Conservation (phyloP, 768 basidiomycete species). For the Boletus bicolor region DNA sequence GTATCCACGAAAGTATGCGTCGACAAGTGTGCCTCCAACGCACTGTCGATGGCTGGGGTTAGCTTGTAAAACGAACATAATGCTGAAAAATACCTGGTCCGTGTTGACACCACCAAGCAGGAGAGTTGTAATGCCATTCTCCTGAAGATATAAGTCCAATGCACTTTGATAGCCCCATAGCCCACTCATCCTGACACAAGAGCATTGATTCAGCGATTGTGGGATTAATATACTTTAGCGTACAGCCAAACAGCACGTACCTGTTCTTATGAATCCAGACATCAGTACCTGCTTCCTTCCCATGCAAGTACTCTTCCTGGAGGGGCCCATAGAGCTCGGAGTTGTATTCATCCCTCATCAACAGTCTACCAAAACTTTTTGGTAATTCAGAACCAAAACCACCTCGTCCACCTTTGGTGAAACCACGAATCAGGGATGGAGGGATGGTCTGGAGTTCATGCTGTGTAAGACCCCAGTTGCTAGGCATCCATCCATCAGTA, state of each 20-base stretch:
- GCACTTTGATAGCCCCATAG: slow-evolving; percentile 64
- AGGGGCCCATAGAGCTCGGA: slow-evolving; percentile 63
- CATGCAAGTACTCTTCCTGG: slow-evolving; percentile 51
- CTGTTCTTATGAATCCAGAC: slow-evolving; percentile 74
- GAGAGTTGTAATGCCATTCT: slow-evolving; percentile 59
- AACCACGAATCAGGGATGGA: slow-evolving; percentile 55
- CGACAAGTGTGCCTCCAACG: slow-evolving; percentile 59
- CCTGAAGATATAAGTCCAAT: slow-evolving; percentile 58
- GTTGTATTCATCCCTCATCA: slow-evolving; percentile 58
- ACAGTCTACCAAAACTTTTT: slow-evolving; percentile 49
- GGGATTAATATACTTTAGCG: not conserved
- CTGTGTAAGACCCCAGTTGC: slow-evolving; percentile 71
- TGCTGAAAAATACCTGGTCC: slow-evolving; percentile 46
- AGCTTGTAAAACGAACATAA: not conserved
- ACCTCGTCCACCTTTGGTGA: slow-evolving; percentile 44
- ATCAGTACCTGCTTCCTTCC: slow-evolving; percentile 54
- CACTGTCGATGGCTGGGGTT: slow-evolving; percentile 38
- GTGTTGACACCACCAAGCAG: slow-evolving; percentile 66
- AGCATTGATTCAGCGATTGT: not conserved
- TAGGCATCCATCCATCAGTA: slow-evolving; percentile 21
- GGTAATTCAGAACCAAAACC: slow-evolving; percentile 57
- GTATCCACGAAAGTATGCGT: slow-evolving; percentile 63
- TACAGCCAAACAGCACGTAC: slow-evolving; percentile 24
- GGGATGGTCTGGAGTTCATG: slow-evolving; percentile 60
- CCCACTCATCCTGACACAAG: slow-evolving; percentile 51